phyloP scores from a whole-genome alignment of 2,329 filamentous ascomycete species.

The Pseudopithomyces chartarum region DNA sequence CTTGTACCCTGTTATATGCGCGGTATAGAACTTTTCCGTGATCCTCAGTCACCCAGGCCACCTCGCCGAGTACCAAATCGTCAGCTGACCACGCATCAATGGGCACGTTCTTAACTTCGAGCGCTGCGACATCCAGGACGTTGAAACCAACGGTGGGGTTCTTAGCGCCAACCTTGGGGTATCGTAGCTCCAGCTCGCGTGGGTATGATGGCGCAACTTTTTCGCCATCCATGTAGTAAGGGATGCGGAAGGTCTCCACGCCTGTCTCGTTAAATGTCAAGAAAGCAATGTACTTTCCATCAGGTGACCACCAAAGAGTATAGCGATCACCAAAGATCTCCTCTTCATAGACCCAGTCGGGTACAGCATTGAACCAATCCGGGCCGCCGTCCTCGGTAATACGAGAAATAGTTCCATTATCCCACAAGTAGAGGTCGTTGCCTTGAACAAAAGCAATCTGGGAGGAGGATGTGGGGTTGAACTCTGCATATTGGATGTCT shows the following conservation, averaged over 20 bases:
- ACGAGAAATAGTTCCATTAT: slow-evolving; percentile 59
- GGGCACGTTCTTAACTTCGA: slow-evolving; percentile 52
- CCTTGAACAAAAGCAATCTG: slow-evolving; percentile 70
- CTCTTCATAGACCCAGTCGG: slow-evolving; percentile 69
- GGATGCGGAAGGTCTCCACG: slow-evolving; percentile 68
- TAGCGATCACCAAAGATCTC: slow-evolving; percentile 60
- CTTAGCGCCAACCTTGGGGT: slow-evolving; percentile 71
- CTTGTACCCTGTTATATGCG: slow-evolving; percentile 71
- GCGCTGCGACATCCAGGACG: slow-evolving; percentile 59
- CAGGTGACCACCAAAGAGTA: slow-evolving; percentile 63
- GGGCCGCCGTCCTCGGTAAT: slow-evolving; percentile 65
- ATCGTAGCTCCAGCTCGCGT: slow-evolving; percentile 65
- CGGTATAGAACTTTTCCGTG: slow-evolving; percentile 68
- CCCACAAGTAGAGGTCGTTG: slow-evolving; percentile 68
- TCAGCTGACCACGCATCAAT: slow-evolving; percentile 64
- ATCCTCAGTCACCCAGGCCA: slow-evolving; percentile 67
- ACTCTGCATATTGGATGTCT: slow-evolving; percentile 70
- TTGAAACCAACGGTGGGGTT: slow-evolving; percentile 69
- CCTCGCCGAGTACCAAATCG: slow-evolving; percentile 69
- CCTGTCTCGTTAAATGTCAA: slow-evolving; percentile 68
- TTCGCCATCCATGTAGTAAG: slow-evolving; percentile 68
- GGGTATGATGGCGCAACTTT: slow-evolving; percentile 66
- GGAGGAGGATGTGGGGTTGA: slow-evolving; percentile 60
- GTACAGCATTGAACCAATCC: slow-evolving; percentile 67
- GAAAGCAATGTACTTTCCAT: slow-evolving; percentile 60